These are phyloP conservation scores for Aschersonia sp. DNA, from an alignment of 2,329 filamentous ascomycete genomes.

Conservation along the genomic window DNA sequence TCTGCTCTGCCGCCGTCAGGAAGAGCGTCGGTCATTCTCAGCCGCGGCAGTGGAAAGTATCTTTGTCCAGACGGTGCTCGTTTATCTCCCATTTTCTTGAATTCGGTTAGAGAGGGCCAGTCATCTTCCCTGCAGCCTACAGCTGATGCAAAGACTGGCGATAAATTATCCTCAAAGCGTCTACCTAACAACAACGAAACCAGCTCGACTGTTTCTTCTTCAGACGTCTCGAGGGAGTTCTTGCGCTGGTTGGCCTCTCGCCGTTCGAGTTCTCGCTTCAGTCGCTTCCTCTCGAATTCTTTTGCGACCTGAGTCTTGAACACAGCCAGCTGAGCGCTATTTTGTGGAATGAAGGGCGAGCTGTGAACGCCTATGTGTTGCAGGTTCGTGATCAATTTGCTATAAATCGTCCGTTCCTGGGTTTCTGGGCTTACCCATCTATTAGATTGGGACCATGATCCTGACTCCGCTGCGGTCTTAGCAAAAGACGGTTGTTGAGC, in stretches of 20 bases:
- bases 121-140: slow-evolving; percentile 19
- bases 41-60: slow-evolving; percentile 17
- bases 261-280: slow-evolving; percentile 11
- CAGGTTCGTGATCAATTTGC: slow-evolving; percentile 20
- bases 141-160: slow-evolving; percentile 16
- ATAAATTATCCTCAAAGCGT: slow-evolving; percentile 13
- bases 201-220: slow-evolving; percentile 1
- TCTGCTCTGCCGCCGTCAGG: no score
- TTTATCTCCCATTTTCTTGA: slow-evolving; percentile 20
- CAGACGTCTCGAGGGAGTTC: slow-evolving; percentile 3
- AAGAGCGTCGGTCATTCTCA: slow-evolving; percentile 5
- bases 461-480: slow-evolving; percentile 7
- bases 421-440: slow-evolving; percentile 22
- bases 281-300: slow-evolving; percentile 11
- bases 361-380: slow-evolving; percentile 19
- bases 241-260: slow-evolving; percentile 8
- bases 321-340: slow-evolving; percentile 17
- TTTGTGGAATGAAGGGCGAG: slow-evolving; percentile 22
- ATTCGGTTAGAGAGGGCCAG: slow-evolving; percentile 21
- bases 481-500: neutral
- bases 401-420: slow-evolving; percentile 17
- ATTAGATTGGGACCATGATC: slow-evolving; percentile 23
- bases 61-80: slow-evolving; percentile 11
- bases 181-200: slow-evolving; percentile 13
- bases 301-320: slow-evolving; percentile 14